Percentiles rank a stretch among this genome's conserved stretches.
phyloP scores from a whole-genome alignment of 2,329 filamentous ascomycete genomes.

The Lecanicillium sp. region DNA sequence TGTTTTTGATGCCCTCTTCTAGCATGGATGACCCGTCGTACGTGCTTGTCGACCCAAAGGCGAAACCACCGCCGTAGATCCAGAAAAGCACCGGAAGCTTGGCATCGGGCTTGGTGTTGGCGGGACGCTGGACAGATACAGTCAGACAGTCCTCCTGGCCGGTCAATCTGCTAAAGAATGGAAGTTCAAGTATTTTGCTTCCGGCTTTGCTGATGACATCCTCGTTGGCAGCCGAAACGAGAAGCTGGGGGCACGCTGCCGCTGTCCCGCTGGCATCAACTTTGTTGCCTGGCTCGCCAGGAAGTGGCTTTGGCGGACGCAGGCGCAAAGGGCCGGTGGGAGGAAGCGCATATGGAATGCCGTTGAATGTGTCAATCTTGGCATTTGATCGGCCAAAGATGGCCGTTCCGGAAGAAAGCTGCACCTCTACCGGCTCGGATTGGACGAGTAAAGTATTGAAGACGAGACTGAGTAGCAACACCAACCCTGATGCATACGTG shows the following conservation, averaged over 20 bases:
- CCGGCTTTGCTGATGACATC: conserved; percentile 27
- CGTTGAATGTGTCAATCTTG: conserved; percentile 36
- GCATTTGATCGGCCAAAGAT: neutral
- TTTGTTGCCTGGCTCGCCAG: conserved; percentile 19
- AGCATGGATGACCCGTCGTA: conserved; percentile 29
- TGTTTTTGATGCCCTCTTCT: conserved; percentile 25
- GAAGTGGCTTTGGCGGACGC: conserved; percentile 46
- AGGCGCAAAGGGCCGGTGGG: conserved; percentile 50
- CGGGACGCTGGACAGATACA: conserved; percentile 37
- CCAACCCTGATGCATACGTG: too few relatives aligned
- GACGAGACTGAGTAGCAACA: too few relatives aligned
- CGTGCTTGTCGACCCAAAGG: conserved; percentile 22
- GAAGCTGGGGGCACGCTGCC: conserved; percentile 51
- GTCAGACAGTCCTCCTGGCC: conserved; percentile 44
- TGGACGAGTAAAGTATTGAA: too few relatives aligned
- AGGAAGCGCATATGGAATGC: conserved; percentile 55
- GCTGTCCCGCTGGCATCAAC: conserved; percentile 38
- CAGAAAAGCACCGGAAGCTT: conserved; percentile 48
- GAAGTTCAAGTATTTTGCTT: conserved; percentile 31
- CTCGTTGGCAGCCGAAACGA: conserved; percentile 30
- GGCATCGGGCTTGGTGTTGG: conserved; percentile 28
- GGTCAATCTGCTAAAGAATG: conserved; percentile 33
- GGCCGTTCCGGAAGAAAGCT: too few relatives aligned
- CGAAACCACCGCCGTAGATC: conserved; percentile 48
- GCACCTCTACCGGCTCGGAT: too few relatives aligned